A percentile compares a stretch with the other conserved stretches of the same genome.
These are phyloP conservation scores for Phylloporus scabripes DNA, from an alignment of 768 basidiomycete species.

Conservation along the genomic window DNA sequence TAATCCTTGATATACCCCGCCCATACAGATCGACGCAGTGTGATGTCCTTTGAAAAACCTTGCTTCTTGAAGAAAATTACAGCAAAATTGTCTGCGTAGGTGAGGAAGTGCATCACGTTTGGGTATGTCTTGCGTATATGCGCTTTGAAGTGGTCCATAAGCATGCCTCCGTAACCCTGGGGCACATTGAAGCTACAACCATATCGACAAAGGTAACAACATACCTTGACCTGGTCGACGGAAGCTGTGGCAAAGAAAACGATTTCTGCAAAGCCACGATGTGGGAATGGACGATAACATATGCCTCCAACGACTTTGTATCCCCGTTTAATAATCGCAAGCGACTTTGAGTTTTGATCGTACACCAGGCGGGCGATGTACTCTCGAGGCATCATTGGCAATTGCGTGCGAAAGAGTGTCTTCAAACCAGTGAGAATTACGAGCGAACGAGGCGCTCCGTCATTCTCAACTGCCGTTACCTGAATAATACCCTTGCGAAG, in stretches of 20 bases:
- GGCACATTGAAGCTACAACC: not conserved
- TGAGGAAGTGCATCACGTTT: constrained; percentile 89
- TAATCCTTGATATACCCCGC: constrained; percentile 99
- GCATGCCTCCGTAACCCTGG: constrained; percentile 94
- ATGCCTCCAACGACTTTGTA: constrained; percentile 97
- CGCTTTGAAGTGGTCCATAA: constrained; percentile 98
- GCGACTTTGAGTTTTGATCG: constrained; percentile 84
- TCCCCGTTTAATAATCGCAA: constrained; percentile 93
- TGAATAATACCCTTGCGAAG: constrained; percentile 78
- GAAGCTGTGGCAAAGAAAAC: constrained; percentile 98
- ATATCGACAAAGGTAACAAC: constrained; percentile 7
- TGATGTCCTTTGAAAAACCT: constrained; percentile 97
- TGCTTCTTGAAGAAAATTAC: constrained; percentile 99
- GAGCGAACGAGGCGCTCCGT: constrained; percentile 65
- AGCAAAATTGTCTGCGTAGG: constrained; percentile 98
- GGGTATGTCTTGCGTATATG: constrained; percentile 82
- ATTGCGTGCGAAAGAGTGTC: constrained; percentile 92
- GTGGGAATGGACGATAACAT: constrained; percentile 93
- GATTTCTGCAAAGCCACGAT: constrained; percentile 94
- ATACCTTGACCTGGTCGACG: constrained; percentile 94
- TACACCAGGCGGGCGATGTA: constrained; percentile 96
- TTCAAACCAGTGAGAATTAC: constrained; percentile 93
- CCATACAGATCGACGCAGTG: constrained; percentile 86
- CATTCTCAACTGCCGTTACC: constrained; percentile 81
- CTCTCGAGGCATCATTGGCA: constrained; percentile 98